Evolutionary conservation across 176 grass and related monocot genomes (phyloP).

Genomic region (Hsuehochloa calcarea): DNA sequence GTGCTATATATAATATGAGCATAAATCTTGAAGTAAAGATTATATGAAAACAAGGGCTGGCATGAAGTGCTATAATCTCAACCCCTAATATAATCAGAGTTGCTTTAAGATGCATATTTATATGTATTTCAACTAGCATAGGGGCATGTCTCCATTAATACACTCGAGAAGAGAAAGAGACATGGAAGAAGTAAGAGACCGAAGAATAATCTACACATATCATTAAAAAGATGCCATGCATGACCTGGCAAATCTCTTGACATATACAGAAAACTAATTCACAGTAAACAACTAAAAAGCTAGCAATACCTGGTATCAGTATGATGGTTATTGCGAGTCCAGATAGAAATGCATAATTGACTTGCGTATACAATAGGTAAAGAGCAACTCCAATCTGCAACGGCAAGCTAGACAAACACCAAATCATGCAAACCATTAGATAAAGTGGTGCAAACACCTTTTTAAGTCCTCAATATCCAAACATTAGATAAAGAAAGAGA

Average conservation of each 20-base stretch:
- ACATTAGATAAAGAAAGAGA: not conserved
- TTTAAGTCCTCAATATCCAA: not conserved
- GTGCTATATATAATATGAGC: conserved; percentile 10
- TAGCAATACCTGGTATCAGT: conserved; percentile 83
- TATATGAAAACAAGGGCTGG: not conserved
- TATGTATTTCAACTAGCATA: not conserved
- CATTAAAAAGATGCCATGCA: not conserved
- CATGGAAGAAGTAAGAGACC: not conserved
- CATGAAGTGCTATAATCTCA: not conserved
- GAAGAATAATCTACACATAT: not conserved
- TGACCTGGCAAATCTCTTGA: not conserved
- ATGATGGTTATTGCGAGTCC: conserved; percentile 85
- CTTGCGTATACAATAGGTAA: conserved; percentile 91
- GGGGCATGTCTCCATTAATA: not conserved
- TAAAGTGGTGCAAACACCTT: not conserved
- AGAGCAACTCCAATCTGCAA: conserved; percentile 92
- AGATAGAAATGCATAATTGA: conserved; percentile 93
- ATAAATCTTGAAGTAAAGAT: conserved; percentile 2
- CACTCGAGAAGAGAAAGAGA: not conserved
- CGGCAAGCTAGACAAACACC: conserved; percentile 58
- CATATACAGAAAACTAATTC: not conserved
- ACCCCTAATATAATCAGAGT: not conserved
- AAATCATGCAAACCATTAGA: conserved; percentile 25
- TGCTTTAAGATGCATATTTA: not conserved
- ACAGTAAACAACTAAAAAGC: not conserved